phyloP scores from a whole-genome alignment of 2,329 filamentous ascomycete genomes.

The Ophiostoma quercus region DNA sequence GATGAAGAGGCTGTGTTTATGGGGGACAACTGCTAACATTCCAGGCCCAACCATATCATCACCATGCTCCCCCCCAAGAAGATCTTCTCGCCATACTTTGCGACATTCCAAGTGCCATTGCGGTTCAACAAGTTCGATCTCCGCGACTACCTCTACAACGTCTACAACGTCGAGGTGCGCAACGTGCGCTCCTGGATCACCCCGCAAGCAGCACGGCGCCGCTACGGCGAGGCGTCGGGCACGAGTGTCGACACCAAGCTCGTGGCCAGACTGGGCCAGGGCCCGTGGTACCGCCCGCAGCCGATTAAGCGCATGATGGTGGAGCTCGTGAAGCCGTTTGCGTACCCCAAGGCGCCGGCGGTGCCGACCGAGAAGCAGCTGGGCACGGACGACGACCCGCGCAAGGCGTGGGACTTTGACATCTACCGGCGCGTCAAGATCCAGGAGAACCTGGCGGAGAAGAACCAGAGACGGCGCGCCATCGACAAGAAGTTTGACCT shows the following conservation, averaged over 20 bases:
- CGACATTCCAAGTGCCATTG: conserved; percentile 85
- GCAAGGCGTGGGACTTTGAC: conserved; percentile 58
- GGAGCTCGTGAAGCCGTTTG: conserved; percentile 80
- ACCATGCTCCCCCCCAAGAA: conserved; percentile 68
- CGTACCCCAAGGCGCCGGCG: conserved; percentile 69
- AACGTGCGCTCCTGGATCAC: conserved; percentile 76
- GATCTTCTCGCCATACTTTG: conserved; percentile 69
- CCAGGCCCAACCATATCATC: conserved; percentile 74
- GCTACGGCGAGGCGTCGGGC: conserved; percentile 41
- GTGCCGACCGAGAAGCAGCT: conserved; percentile 39
- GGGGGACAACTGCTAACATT: not conserved
- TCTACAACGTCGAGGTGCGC: conserved; percentile 69
- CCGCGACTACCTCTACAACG: conserved; percentile 86
- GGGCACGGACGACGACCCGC: conserved; percentile 27
- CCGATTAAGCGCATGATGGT: conserved; percentile 90
- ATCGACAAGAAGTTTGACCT: conserved; percentile 27
- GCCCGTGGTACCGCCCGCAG: conserved; percentile 63
- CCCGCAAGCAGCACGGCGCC: conserved; percentile 55
- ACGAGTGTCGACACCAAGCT: conserved; percentile 8
- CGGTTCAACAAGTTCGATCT: conserved; percentile 94
- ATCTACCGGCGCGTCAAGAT: conserved; percentile 40
- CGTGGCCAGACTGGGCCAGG: conserved; percentile 30
- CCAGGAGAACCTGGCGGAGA: conserved; percentile 31
- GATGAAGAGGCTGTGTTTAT: no score
- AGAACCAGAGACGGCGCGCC: conserved; percentile 31